Evolutionary conservation across 495 filamentous ascomycete genomes (phyloP).

Genomic region (Poronia punctata): DNA sequence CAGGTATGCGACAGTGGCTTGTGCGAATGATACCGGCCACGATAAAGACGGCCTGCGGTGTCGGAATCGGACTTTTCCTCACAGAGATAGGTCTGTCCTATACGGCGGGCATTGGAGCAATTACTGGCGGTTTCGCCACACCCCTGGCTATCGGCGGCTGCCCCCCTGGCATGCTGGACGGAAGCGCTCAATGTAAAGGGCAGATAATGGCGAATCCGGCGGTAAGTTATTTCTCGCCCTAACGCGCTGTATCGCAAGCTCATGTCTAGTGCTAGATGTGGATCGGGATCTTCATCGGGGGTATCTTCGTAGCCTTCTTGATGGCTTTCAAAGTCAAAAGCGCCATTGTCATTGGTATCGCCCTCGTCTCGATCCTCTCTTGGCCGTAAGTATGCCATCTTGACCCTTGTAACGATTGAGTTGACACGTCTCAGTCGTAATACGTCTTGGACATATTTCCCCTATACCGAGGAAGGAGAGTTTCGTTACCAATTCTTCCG

Average conservation of each 20-base stretch:
- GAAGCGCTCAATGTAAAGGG: constrained; percentile 29
- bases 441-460: constrained; percentile 73
- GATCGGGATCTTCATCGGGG: constrained; percentile 74
- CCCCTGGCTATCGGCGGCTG: constrained; percentile 69
- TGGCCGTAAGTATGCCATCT: constrained; percentile 53
- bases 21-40: constrained; percentile 69
- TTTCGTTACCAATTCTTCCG: constrained; percentile 70
- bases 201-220: constrained; percentile 64
- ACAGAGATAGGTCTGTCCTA: constrained; percentile 72
- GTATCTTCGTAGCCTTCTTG: constrained; percentile 63
- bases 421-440: constrained; percentile 39
- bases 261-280: constrained; percentile 46
- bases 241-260: constrained; percentile 5
- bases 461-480: constrained; percentile 57
- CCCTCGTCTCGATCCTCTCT: constrained; percentile 71
- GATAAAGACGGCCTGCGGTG: constrained; percentile 75
- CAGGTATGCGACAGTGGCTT: constrained; percentile 79
- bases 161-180: constrained; percentile 31
- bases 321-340: constrained; percentile 78
- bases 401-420: not conserved
- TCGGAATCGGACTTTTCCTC: constrained; percentile 73
- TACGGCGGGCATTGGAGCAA: constrained; percentile 66
- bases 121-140: constrained; percentile 50
- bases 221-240: constrained; percentile 19
- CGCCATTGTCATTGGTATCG: constrained; percentile 76